Conservation (phyloP, 2,329 filamentous ascomycete genomes). For the Curvularia eragrostidis region DNA sequence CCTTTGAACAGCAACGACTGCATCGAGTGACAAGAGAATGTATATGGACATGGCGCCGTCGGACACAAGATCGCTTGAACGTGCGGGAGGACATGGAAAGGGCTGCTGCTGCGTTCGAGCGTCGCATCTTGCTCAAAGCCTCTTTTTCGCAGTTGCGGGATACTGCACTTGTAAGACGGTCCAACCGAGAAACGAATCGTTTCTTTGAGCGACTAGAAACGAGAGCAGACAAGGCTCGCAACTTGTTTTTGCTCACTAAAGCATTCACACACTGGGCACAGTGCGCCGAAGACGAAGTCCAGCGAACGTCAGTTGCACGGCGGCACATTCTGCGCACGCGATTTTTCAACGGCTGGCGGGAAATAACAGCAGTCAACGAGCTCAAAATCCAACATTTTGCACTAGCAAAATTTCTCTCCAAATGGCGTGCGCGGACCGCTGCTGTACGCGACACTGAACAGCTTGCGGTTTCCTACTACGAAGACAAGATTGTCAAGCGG, state of each 20-base stretch:
- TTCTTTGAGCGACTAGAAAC: conserved; percentile 64
- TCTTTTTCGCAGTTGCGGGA: conserved; percentile 55
- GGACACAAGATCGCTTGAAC: conserved; percentile 34
- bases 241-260: conserved; percentile 69
- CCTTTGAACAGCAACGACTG: conserved; percentile 42
- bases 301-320: conserved; percentile 71
- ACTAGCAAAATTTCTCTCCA: conserved; percentile 60
- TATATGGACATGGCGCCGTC: conserved; percentile 58
- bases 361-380: conserved; percentile 68
- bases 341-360: conserved; percentile 73
- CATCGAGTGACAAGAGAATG: conserved; percentile 36
- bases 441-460: conserved; percentile 46
- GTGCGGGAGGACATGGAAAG: conserved; percentile 33
- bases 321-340: conserved; percentile 72
- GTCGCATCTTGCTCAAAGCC: conserved; percentile 58
- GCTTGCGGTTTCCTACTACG: conserved; percentile 38
- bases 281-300: conserved; percentile 67
- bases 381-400: conserved; percentile 60
- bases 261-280: conserved; percentile 74
- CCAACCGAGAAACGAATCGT: conserved; percentile 56
- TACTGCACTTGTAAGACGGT: conserved; percentile 46
- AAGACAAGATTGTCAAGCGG: conserved; percentile 43
- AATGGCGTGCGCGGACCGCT: conserved; percentile 58
- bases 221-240: conserved; percentile 68
- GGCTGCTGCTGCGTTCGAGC: conserved; percentile 58